Percentiles rank a stretch among this genome's conserved stretches.
Evolutionary conservation across 495 filamentous ascomycete species (phyloP).

Genomic region (Daldinia bambusicola): DNA sequence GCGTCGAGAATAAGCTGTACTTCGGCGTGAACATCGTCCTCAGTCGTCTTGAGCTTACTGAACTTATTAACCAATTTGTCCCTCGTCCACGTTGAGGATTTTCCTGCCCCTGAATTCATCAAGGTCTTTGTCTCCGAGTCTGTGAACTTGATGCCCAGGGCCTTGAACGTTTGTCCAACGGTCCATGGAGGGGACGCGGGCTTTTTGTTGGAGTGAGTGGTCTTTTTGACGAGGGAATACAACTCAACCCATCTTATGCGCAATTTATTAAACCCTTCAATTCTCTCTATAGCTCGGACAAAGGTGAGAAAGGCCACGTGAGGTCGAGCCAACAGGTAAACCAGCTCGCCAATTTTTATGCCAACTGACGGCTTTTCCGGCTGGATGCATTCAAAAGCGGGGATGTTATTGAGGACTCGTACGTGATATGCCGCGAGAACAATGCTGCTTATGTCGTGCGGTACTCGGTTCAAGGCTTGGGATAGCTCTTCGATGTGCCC

Average conservation of each 20-base stretch:
- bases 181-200: background rate
- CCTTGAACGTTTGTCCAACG: slow-evolving; percentile 5
- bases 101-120: background rate
- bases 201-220: background rate
- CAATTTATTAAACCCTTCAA: slow-evolving; percentile 9
- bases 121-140: background rate
- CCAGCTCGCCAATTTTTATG: background rate
- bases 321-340: background rate
- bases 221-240: background rate
- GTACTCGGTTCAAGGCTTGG: background rate
- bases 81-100: background rate
- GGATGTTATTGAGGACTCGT: background rate
- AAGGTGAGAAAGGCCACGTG: slow-evolving; percentile 1
- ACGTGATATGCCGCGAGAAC: slow-evolving; percentile 2
- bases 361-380: slow-evolving; percentile 1
- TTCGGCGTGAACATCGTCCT: slow-evolving; percentile 9
- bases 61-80: slow-evolving; percentile 7
- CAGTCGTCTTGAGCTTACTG: background rate
- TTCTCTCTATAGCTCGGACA: slow-evolving; percentile 7
- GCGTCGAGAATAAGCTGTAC: slow-evolving; percentile 3
- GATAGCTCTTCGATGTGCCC: background rate
- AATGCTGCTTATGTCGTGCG: background rate
- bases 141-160: background rate
- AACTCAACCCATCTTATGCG: slow-evolving; percentile 3
- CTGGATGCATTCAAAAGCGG: background rate